Percentiles rank a stretch among this genome's conserved stretches.
Conservation (phyloP, 768 basidiomycete species). For the Psilocybe cyanescens region DNA sequence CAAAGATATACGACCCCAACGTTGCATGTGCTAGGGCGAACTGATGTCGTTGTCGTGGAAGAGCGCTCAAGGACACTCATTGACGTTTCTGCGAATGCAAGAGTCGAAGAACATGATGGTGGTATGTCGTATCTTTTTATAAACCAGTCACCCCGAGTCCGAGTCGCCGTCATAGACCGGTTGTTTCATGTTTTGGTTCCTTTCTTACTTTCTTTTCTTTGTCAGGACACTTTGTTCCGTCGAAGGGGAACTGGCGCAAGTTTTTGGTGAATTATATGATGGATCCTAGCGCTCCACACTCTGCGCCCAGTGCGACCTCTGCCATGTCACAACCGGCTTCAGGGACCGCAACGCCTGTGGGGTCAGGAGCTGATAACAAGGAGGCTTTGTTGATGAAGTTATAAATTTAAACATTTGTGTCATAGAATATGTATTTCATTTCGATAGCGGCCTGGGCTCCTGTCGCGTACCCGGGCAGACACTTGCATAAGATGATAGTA, state of each 20-base stretch:
- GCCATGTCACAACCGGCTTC: slow-evolving; percentile 17
- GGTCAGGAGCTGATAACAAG: slow-evolving; percentile 18
- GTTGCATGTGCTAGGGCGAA: slow-evolving; percentile 77
- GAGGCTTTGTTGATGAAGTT: slow-evolving; percentile 30
- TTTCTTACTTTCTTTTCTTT: neutral
- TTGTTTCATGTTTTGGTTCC: neutral
- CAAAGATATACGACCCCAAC: slow-evolving; percentile 69
- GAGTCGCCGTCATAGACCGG: neutral
- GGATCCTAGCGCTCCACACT: slow-evolving; percentile 49
- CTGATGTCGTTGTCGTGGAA: slow-evolving; percentile 72
- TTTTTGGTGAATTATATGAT: slow-evolving; percentile 73
- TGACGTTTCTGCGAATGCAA: slow-evolving; percentile 52
- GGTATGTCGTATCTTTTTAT: slow-evolving; percentile 48
- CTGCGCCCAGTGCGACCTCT: slow-evolving; percentile 40
- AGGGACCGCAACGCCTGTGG: slow-evolving; percentile 51
- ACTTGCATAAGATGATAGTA: neutral
- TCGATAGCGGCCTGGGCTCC: neutral
- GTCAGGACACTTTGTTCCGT: slow-evolving; percentile 84
- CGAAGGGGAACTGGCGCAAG: slow-evolving; percentile 73
- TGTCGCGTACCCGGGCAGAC: neutral
- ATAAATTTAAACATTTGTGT: slow-evolving; percentile 7
- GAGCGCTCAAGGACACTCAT: slow-evolving; percentile 68
- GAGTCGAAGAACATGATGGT: slow-evolving; percentile 80
- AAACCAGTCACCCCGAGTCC: too few relatives aligned
- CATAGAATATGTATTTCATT: neutral